Percentiles rank a stretch among this genome's conserved stretches.
Evolutionary conservation across 1,284 basidiomycete species (phyloP).

Genomic region (Neonothopanus nambi): DNA sequence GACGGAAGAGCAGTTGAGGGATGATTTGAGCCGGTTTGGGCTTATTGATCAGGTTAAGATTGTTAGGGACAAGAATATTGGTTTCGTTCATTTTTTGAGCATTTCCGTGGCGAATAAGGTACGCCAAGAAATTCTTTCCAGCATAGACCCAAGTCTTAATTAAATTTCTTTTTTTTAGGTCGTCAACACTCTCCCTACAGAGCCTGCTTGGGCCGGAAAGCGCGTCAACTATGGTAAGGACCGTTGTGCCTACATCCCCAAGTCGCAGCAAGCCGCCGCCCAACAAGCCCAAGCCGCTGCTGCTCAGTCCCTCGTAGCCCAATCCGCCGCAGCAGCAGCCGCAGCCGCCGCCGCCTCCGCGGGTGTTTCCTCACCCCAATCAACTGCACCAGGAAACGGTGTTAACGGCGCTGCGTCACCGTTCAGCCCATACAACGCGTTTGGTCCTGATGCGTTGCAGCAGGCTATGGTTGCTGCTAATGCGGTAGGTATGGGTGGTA

Average conservation of each 20-base stretch:
- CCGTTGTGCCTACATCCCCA: conserved; percentile 92
- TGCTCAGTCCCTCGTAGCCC: conserved; percentile 74
- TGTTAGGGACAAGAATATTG: conserved; percentile 95
- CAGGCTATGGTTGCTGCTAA: conserved; percentile 16
- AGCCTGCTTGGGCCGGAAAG: conserved; percentile 91
- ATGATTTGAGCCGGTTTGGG: conserved; percentile 88
- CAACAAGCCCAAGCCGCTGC: conserved; percentile 80
- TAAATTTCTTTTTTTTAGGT: conserved; percentile 50
- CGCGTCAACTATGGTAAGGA: conserved; percentile 95
- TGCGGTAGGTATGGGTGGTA: conserved; percentile 26
- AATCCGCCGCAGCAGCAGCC: conserved; percentile 44
- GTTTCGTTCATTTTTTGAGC: conserved; percentile 94
- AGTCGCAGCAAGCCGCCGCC: conserved; percentile 83
- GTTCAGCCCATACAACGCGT: conserved; percentile 60
- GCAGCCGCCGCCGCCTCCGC: conserved; percentile 27
- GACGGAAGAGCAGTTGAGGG: conserved; percentile 87
- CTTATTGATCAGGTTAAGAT: conserved; percentile 98
- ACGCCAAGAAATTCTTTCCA: conserved; percentile 16
- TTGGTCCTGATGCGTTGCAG: conserved; percentile 38
- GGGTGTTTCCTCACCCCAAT: no score
- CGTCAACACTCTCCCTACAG: conserved; percentile 85
- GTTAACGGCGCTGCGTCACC: conserved; percentile 34
- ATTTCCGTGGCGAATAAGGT: conserved; percentile 93
- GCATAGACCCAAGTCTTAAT: neutral
- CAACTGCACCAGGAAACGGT: no score